Evolutionary conservation across 805 yeast genomes (phyloP), one percentile per base, ranked within the genome.

Genomic region (Tetrapisispora fleetii): DNA sequence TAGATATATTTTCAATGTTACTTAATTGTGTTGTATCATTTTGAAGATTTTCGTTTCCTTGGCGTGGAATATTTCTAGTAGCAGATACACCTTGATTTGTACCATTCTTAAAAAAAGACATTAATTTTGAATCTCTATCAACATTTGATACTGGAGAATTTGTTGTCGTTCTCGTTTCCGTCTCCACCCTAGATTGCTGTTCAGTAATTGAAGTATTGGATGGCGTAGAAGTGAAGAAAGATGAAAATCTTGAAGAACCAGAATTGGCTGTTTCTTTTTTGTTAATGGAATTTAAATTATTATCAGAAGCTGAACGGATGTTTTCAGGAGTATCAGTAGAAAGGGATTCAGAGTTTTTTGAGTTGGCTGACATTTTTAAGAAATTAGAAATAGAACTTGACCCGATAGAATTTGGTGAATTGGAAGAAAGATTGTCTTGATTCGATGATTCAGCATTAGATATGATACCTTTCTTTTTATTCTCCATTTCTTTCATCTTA

Each of bases 401-500:
- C 8, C 32, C 24, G 11, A 28, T 40, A 10, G 33, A 28, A n/a
- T 40, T 27, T 27, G 35, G 43, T 35, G 56, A 48, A 21, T 46
- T 49, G n/a, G 33, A 19, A 24, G 44, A n/a, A 4, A 17, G 3
- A 4, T 17, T 18, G 9, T 37, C 30, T 5, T 10, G 10, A 17
- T 22, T 19, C 10, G 19, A 13, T n/a, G 7, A 16, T 4, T 40
- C 40, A 13, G 37, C 46, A 13, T 45, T 48, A n/a, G 49, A 37
- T 14, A 48, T 32, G 13, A 60, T 56, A 27, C 68, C 69, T 46
- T 62, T 61, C 47, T 67, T 67, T 40, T 55, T 59, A 48, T 65
- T 65, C 42, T 67, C 71, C 48, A 64, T 58, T 44, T 59, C 67
- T 48, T 62, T 68, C 62, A 69, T 64, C 55, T 62, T 64, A 2